Evolutionary conservation across 2,329 filamentous ascomycete species (phyloP).

Genomic region (Botrytis cinerea): DNA sequence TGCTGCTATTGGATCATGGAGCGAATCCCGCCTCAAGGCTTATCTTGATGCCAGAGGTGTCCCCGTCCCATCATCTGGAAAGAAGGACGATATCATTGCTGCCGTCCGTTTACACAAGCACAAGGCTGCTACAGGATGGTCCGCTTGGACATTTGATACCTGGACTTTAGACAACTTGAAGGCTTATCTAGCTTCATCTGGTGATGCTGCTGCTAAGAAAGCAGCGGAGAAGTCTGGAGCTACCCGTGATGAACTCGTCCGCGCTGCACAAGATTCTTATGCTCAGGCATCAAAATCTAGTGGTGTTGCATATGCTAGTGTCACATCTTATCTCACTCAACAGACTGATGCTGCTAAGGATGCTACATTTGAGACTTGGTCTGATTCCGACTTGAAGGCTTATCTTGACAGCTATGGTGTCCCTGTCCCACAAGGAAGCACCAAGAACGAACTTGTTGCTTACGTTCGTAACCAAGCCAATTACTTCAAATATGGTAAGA

Average conservation of each 20-base stretch:
- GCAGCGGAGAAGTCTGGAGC: slow-evolving; percentile 62
- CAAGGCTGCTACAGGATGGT: slow-evolving; percentile 68
- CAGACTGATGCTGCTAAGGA: slow-evolving; percentile 67
- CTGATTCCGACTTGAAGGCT: slow-evolving; percentile 62
- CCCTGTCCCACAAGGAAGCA: slow-evolving; percentile 39
- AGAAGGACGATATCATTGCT: slow-evolving; percentile 71
- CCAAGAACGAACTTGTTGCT: slow-evolving; percentile 65
- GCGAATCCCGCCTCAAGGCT: slow-evolving; percentile 72
- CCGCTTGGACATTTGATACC: slow-evolving; percentile 78
- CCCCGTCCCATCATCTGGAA: slow-evolving; percentile 70
- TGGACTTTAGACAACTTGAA: slow-evolving; percentile 71
- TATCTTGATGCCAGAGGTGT: slow-evolving; percentile 77
- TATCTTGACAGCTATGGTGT: slow-evolving; percentile 81
- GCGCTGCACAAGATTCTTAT: slow-evolving; percentile 63
- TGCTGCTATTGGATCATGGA: slow-evolving; percentile 63
- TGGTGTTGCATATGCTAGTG: slow-evolving; percentile 62
- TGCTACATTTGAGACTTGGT: slow-evolving; percentile 72
- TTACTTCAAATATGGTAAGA: slow-evolving; percentile 70
- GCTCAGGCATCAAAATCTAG: slow-evolving; percentile 59
- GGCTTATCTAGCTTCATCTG: slow-evolving; percentile 54
- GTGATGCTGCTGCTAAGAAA: slow-evolving; percentile 58
- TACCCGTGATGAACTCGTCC: slow-evolving; percentile 72
- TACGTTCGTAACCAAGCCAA: slow-evolving; percentile 71
- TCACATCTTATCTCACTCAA: slow-evolving; percentile 68
- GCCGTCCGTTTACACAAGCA: slow-evolving; percentile 73